Evolutionary conservation across 2,329 filamentous ascomycete species (phyloP), one percentile per base, ranked within the genome.

Genomic region (Pseudonectria foliicola): DNA sequence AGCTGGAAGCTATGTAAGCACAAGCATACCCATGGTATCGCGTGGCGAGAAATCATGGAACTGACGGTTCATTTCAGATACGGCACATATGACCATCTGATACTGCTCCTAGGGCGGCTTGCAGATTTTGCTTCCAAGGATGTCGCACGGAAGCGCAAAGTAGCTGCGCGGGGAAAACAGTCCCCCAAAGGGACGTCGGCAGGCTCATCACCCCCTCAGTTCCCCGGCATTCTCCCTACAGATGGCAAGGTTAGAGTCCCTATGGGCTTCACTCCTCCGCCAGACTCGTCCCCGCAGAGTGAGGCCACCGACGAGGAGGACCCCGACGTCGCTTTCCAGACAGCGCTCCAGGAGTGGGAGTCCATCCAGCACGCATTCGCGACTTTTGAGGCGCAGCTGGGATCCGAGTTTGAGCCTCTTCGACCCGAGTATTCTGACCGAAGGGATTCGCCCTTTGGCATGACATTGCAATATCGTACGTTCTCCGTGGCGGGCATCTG

Each of bases 401-500:
- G 84, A 0, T 70, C 79, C 5, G 78, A 85, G 28, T 96, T 93
- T 58, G 74, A 83, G 42, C 81, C 86, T 2, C 62, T 96, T 13
- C 73, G 76, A 3, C 64, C 79, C 3, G 86, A 92, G 42, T 76
- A 79, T 35, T 70, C 38, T 61, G 77, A 34, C 70, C 78, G 31
- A 59, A 74, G 42, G 81, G 56, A 63, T 15, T 60, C 87, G 2
- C 87, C 90, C 0, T 98, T 95, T 53, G 90, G 92, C 0, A 74
- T 77, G 3, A 82, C 85, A 0, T 64, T 88, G 6, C 79, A 87
- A 44, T 95, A 94, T 55, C 77, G 85, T 21, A 90, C 85, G 2
- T 90, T 87, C 56, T 81, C 82, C n/a, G 83, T 96, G 43, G 85
- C 85, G 3, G 82, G 85, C 24, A 71, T 95, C 14, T 95, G 88